These are phyloP conservation scores for Hymenoscyphus fraxineus DNA, from an alignment of 2,329 filamentous ascomycete species.

Conservation along the genomic window DNA sequence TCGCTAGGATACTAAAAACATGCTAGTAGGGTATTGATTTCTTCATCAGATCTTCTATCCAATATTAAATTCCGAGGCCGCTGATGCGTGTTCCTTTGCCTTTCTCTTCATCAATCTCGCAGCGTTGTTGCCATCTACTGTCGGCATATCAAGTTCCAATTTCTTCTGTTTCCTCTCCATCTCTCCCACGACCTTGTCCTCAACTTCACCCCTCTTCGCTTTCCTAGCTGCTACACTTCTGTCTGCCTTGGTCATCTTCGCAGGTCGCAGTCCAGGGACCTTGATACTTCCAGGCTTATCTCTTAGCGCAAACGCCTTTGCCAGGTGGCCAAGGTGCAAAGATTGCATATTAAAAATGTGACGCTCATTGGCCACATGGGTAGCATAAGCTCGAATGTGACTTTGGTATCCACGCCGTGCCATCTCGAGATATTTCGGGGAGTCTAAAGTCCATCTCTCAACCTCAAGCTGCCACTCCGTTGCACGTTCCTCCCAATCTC, in stretches of 20 bases:
- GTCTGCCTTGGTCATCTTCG: constrained; percentile 40
- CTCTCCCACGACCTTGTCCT: constrained; percentile 33
- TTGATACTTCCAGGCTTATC: constrained; percentile 85
- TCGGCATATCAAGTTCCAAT: constrained; percentile 37
- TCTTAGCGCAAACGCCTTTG: constrained; percentile 87
- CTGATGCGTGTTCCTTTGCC: constrained; percentile 53
- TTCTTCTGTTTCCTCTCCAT: constrained; percentile 37
- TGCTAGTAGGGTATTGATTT: not conserved
- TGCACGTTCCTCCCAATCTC: constrained; percentile 60
- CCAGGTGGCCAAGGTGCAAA: constrained; percentile 86
- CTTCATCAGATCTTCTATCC: constrained; percentile 39
- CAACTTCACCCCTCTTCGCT: constrained; percentile 36
- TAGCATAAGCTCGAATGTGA: constrained; percentile 91
- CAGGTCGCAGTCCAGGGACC: constrained; percentile 42
- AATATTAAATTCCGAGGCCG: constrained; percentile 65
- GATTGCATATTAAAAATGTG: constrained; percentile 87
- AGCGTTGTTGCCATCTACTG: constrained; percentile 51
- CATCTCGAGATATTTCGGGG: constrained; percentile 69
- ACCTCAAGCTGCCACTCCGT: constrained; percentile 65
- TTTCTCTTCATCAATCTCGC: constrained; percentile 64
- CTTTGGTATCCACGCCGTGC: constrained; percentile 85
- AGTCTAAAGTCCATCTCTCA: constrained; percentile 62
- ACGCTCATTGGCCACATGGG: constrained; percentile 82
- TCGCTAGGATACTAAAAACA: not conserved
- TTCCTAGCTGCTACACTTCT: constrained; percentile 38